phyloP scores from a whole-genome alignment of 75 land plant species.

The Sequoia sempervirens region DNA sequence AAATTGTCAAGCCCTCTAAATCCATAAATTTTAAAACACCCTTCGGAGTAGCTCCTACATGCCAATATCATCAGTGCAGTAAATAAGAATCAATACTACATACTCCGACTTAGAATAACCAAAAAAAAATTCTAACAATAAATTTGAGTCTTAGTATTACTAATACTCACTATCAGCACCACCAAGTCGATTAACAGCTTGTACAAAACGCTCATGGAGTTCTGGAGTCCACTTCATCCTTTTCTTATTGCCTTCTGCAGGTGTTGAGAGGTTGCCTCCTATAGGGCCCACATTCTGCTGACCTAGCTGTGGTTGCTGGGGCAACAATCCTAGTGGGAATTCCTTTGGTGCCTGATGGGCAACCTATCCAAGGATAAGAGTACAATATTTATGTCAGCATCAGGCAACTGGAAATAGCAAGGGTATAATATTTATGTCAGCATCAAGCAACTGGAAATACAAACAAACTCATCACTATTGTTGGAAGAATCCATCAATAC shows the following conservation, averaged over 20 bases:
- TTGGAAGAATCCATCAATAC: too few relatives aligned
- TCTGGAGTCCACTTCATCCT: conserved; percentile 55
- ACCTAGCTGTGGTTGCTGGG: background rate
- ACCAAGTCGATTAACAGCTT: conserved; percentile 54
- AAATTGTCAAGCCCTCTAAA: conserved; percentile 65
- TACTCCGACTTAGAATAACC: background rate
- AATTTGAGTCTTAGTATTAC: background rate
- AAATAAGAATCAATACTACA: background rate
- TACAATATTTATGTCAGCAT: background rate
- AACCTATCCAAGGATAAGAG: background rate
- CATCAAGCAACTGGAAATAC: background rate
- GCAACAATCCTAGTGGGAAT: conserved; percentile 1
- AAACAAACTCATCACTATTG: too few relatives aligned
- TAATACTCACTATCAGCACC: conserved; percentile 47
- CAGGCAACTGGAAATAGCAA: background rate
- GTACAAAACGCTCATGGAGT: conserved; percentile 46
- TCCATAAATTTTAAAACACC: conserved; percentile 63
- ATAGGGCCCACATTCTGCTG: background rate
- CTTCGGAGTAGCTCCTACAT: conserved; percentile 54
- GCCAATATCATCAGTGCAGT: too few relatives aligned
- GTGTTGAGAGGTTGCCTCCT: conserved; percentile 9
- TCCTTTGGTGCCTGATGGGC: conserved; percentile 1
- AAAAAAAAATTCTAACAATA: background rate
- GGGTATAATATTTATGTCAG: background rate
- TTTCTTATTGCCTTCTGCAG: conserved; percentile 20